phyloP scores from a whole-genome alignment of 2,329 filamentous ascomycete genomes.

The Ophiostoma sp. region DNA sequence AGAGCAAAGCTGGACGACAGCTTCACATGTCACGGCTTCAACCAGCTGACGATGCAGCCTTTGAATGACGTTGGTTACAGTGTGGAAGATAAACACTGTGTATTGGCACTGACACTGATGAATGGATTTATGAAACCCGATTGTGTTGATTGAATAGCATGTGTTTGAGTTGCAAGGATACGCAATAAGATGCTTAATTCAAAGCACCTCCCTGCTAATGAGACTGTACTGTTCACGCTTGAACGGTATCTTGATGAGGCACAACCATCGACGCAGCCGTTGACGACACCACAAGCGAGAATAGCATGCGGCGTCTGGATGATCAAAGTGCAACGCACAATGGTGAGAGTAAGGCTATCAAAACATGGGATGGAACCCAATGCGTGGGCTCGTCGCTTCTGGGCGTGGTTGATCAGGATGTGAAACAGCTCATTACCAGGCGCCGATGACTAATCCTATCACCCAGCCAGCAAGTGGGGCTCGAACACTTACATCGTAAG shows the following conservation, averaged over 20 bases:
- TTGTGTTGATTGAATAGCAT: no score
- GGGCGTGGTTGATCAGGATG: not conserved
- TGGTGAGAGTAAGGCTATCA: not conserved
- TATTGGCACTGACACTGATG: not conserved
- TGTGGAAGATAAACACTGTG: not conserved
- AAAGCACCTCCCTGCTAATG: no score
- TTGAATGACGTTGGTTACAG: not conserved
- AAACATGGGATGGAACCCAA: not conserved
- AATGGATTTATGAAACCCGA: not conserved
- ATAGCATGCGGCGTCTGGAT: no score
- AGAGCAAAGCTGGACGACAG: no score
- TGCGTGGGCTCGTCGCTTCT: not conserved
- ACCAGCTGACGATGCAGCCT: no score
- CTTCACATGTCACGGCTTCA: no score
- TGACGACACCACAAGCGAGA: no score
- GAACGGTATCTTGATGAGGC: no score
- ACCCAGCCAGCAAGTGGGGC: conserved; percentile 11
- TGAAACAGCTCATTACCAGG: not conserved
- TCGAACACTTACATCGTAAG: not conserved
- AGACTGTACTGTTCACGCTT: no score
- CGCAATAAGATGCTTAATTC: no score
- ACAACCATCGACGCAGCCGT: no score
- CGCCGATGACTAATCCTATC: not conserved
- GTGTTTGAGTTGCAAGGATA: no score
- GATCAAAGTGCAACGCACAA: not conserved